Percentiles rank a stretch among this genome's conserved stretches.
These are phyloP conservation scores for Coprinopsis marcescibilis DNA, from an alignment of 768 basidiomycete species.

Conservation along the genomic window DNA sequence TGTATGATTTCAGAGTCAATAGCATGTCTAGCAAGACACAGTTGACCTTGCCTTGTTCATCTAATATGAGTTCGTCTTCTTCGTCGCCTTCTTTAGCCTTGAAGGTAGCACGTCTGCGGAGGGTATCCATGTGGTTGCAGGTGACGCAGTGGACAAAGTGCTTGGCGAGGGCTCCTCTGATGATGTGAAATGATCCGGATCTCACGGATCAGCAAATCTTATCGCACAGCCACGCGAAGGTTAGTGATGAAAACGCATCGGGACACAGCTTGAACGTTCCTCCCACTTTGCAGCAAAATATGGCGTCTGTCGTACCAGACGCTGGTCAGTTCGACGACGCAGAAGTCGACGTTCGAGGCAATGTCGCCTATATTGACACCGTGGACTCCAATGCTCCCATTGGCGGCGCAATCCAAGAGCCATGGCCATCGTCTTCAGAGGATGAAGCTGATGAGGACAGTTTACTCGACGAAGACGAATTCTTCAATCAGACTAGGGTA, in stretches of 20 bases:
- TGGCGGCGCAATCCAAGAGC: constrained; percentile 20
- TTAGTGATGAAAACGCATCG: no score
- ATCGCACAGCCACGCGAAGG: constrained; percentile 1
- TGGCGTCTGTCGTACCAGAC: constrained; percentile 29
- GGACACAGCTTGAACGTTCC: no score
- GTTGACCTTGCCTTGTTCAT: constrained; percentile 44
- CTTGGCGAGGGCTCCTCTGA: background rate
- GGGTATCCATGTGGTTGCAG: constrained; percentile 22
- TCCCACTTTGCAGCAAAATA: constrained; percentile 13
- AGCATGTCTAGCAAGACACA: background rate
- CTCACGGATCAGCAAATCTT: background rate
- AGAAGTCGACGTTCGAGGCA: constrained; percentile 11
- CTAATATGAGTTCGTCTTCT: constrained; percentile 32
- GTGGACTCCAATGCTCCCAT: constrained; percentile 32
- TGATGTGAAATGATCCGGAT: constrained; percentile 1
- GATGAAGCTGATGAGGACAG: constrained; percentile 31
- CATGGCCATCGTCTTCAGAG: constrained; percentile 26
- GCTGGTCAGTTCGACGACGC: constrained; percentile 64
- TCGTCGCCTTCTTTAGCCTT: constrained; percentile 26
- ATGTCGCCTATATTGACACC: constrained; percentile 37
- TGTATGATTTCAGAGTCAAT: constrained; percentile 18
- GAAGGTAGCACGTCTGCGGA: constrained; percentile 45
- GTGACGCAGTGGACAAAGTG: background rate
- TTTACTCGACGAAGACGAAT: constrained; percentile 32
- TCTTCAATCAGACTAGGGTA: constrained; percentile 53